Evolutionary conservation across 768 basidiomycete genomes (phyloP), one percentile per base, ranked within the genome.

Genomic region (Candolleomyces efflorescens): DNA sequence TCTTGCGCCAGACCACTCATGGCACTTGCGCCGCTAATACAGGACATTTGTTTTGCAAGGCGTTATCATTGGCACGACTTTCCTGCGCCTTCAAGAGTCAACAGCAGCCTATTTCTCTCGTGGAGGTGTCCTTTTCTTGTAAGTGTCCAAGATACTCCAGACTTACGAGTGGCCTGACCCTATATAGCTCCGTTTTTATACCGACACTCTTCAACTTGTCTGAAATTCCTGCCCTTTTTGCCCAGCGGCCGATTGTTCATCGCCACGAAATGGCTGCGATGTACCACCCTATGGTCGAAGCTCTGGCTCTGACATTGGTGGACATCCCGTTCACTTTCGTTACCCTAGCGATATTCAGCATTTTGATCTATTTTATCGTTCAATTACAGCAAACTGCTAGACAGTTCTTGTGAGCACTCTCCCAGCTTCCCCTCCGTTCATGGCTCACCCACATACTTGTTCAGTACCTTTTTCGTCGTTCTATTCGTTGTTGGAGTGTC

Each of bases 41-140:
- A 71, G 69, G 23, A 60, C 62, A 2, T 73, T 73, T 51, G 65
- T 80, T 36, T 59, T 78, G 18, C 71, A 74, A 56, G 68, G 62
- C 22, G 55, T 76, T 43, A 75, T 78, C 61, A 74, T 85, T 54
- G 86, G 87, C 7, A 85, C 84, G 0, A 78, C 86, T 44, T 90
- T 88, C 75, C 75, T 81, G 58, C 71, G 75, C 5, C 70, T 85
- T 44, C 73, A 78, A 2, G 74, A 82, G 17, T 66, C 71, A 17
- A 87, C 88, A 0, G 63, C 73, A 3, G 83, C 80, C 18, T 84
- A 83, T 67, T 90, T 87, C 71, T 83, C 85, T 15, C 80, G 89
- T 24, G 89, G 86, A 27, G 84, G 89, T 74, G 75, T 87, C 13
- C 69, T 92, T 24, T 90, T 87, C 77, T 89, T 90, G 79, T 83